Evolutionary conservation across 306 rosid species (phyloP), one percentile per base, ranked within the genome.

Genomic region (Sindora glabra): DNA sequence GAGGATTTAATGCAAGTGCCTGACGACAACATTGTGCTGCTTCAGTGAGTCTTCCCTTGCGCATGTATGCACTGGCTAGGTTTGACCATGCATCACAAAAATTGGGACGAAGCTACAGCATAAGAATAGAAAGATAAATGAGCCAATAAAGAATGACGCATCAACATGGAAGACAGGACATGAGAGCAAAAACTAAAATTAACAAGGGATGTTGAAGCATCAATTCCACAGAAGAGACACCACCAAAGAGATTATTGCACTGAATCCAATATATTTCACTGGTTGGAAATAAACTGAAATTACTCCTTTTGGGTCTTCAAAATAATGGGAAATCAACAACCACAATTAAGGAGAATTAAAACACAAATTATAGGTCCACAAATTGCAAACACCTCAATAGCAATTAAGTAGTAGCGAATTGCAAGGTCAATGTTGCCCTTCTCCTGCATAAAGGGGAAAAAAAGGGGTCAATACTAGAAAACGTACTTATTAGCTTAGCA

Each of bases 31-130:
- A 94, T 56, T 89, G 99, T 6, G 95, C 95, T 11, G 99, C 99
- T 81, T 94, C 99, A 13, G 73, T 79, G 56, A 82, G 94, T 64
- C 95, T 82, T 60, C 97, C 99, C 77, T 94, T 94, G 47, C 97
- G 82, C 99, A 94, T 89, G 84, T 94, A 94, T 10, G 99, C 97
- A 77, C 97, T 94, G 18, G 95, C 95, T 59, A 94, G 68, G 79
- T 94, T 94, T 73, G 99, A 86, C 97, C 97, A 94, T 40, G 99
- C 97, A 79, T 94, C 99, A 51, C 90, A 79, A 73, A 94, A 94
- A 82, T 79, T 89, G 54, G 99, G 99, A 48, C 95, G 89, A 70
- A 94, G 86, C 99, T 94, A 82, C 69, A 77, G 51, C 19, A 63
- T 47, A 27, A 81, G 48, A 64, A 29, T n/a, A 30, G 58, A 44